Conservation (phyloP, 768 basidiomycete genomes). For the Sarcomyxa edulis region DNA sequence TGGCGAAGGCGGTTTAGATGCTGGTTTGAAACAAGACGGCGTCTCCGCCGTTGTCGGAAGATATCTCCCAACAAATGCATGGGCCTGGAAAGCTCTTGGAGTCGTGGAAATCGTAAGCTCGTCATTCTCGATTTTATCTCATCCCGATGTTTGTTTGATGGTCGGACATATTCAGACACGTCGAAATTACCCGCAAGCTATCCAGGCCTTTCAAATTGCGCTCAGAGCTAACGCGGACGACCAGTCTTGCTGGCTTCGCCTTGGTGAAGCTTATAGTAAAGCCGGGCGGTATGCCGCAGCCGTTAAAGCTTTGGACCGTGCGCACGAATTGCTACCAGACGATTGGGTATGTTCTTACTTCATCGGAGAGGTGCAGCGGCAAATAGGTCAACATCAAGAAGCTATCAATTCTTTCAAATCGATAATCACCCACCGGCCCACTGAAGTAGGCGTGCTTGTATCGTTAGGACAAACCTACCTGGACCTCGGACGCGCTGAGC, state of each 20-base stretch:
- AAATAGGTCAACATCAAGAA: conserved; percentile 69
- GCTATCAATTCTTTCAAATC: conserved; percentile 62
- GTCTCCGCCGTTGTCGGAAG: conserved; percentile 35
- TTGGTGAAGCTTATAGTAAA: conserved; percentile 88
- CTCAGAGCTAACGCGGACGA: conserved; percentile 77
- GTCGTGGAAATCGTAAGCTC: conserved; percentile 79
- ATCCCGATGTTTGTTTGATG: conserved; percentile 2
- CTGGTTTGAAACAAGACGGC: conserved; percentile 43
- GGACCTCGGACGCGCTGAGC: conserved; percentile 62
- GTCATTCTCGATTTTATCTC: conserved; percentile 7
- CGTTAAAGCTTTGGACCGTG: conserved; percentile 77
- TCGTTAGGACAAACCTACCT: conserved; percentile 71
- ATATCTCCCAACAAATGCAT: conserved; percentile 75
- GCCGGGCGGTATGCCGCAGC: conserved; percentile 88
- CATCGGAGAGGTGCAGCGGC: conserved; percentile 78
- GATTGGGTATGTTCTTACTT: conserved; percentile 85
- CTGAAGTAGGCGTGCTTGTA: conserved; percentile 68
- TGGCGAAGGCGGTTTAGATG: conserved; percentile 80
- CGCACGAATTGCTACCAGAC: conserved; percentile 63
- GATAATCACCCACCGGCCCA: conserved; percentile 50
- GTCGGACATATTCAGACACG: conserved; percentile 42
- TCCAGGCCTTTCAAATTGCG: conserved; percentile 82
- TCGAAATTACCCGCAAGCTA: conserved; percentile 66
- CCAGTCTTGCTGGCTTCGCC: conserved; percentile 77
- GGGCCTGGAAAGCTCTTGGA: conserved; percentile 98